Conservation (phyloP, 2,329 filamentous ascomycete species). For the Alternaria hordeiaustralica region DNA sequence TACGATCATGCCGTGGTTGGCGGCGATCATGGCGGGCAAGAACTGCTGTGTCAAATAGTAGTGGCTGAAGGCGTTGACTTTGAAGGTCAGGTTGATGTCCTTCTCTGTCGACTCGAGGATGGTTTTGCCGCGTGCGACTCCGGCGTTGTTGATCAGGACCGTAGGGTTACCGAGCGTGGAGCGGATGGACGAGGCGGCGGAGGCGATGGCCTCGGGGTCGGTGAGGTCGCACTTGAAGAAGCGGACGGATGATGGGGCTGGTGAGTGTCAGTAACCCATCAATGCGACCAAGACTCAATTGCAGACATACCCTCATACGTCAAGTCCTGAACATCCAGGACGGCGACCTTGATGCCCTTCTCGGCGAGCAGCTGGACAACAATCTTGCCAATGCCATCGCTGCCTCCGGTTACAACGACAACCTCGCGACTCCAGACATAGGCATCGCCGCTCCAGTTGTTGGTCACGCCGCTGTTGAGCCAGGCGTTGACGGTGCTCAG, state of each 20-base stretch:
- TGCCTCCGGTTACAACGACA: constrained; percentile 76
- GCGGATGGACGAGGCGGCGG: constrained; percentile 61
- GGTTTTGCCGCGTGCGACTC: constrained; percentile 66
- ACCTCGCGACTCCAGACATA: constrained; percentile 74
- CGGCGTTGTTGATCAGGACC: constrained; percentile 75
- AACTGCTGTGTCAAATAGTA: constrained; percentile 72
- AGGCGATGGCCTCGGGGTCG: constrained; percentile 60
- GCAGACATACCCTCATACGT: constrained; percentile 54
- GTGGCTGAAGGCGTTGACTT: constrained; percentile 72
- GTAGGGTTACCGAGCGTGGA: constrained; percentile 68
- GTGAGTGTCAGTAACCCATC: neutral
- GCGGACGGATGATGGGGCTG: constrained; percentile 62
- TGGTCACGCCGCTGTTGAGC: constrained; percentile 58
- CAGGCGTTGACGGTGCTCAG: constrained; percentile 57
- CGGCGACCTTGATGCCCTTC: constrained; percentile 69
- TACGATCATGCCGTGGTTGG: constrained; percentile 75
- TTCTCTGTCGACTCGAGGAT: constrained; percentile 65
- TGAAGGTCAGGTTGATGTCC: constrained; percentile 71
- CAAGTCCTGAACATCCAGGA: constrained; percentile 72
- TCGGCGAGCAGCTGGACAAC: constrained; percentile 71
- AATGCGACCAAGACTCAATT: neutral
- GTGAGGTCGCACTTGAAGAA: constrained; percentile 76
- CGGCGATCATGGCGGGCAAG: constrained; percentile 67
- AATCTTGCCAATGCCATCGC: constrained; percentile 73
- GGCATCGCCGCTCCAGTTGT: constrained; percentile 60